Base-by-base conservation (phyloP, 495 filamentous ascomycete genomes). In the Patellaria atrata region DNA sequence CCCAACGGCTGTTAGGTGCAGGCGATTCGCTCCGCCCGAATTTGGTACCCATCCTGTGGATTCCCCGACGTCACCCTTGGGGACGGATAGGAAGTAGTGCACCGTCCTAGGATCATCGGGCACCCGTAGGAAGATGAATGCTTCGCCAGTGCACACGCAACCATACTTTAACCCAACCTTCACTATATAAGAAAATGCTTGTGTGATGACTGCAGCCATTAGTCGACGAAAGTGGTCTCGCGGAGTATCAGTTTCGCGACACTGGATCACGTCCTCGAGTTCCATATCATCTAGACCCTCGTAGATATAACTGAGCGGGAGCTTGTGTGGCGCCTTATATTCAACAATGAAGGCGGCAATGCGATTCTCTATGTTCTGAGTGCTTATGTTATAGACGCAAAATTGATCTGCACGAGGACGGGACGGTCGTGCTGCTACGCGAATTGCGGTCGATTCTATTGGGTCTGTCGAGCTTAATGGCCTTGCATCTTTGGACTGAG, bases 241-340 rank as follows among this genome's bases (percentile, higher is more conserved):
- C n/a, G 30, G 28, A 28, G 19, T 33, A 30, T 48, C 22, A 21
- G 39, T 28, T 23, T 47, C 22, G 35, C 44, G 13, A 27, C 30
- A 26, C 28, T 43, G 43, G 20, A 56, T 29, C 0, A 58, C 49
- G 3, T 50, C 40, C 5, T 51, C 30, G 18, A 48, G 33, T 17
- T 44, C 31, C 35, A 38, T 47, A 32, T 48, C 36, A 4, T 45
- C 37, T n/a, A 38, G 22, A 15, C 55, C 46, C 19, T 55, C 44
- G 43, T 37, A 57, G 37, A 51, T 58, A 38, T 21, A 44, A 20
- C 40, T 31, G 18, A 38, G 41, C 24, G 37, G 41, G 35, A 58
- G 45, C 40, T 58, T 56, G 36, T 58, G 53, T 5, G 52, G 49
- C 9, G 51, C 41, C 45, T 56, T 58, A 37, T 56, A 50, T 42